These are phyloP conservation scores for Aspergillus campestris DNA, from an alignment of 495 filamentous ascomycete genomes.

Conservation along the genomic window DNA sequence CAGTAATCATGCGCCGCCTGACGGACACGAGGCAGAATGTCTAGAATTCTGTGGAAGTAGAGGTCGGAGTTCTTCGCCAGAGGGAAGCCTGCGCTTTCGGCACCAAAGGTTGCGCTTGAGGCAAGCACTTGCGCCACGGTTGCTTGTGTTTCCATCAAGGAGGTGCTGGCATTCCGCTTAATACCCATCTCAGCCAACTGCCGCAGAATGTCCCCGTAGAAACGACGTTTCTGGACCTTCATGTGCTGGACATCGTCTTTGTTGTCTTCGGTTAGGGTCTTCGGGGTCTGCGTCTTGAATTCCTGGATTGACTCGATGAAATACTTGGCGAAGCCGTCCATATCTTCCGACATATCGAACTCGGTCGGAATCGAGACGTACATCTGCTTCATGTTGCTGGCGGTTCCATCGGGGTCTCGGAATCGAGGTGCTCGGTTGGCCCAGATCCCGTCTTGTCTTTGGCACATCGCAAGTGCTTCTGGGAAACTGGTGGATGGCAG, in stretches of 20 bases:
- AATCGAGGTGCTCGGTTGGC: slow-evolving; percentile 55
- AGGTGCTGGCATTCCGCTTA: slow-evolving; percentile 63
- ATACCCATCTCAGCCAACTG: slow-evolving; percentile 81
- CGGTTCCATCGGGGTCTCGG: slow-evolving; percentile 57
- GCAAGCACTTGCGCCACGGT: slow-evolving; percentile 61
- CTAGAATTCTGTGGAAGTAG: slow-evolving; percentile 70
- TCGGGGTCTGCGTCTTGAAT: slow-evolving; percentile 73
- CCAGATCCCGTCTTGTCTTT: slow-evolving; percentile 46
- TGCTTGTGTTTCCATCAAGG: slow-evolving; percentile 60
- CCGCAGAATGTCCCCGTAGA: slow-evolving; percentile 81
- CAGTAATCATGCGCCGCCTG: slow-evolving; percentile 60
- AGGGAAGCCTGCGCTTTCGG: slow-evolving; percentile 10
- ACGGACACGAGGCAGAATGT: slow-evolving; percentile 59
- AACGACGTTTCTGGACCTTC: slow-evolving; percentile 81
- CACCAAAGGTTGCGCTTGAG: slow-evolving; percentile 29
- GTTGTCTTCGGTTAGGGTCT: slow-evolving; percentile 69
- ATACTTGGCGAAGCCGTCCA: slow-evolving; percentile 58
- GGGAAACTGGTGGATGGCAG: slow-evolving; percentile 19
- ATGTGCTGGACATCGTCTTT: slow-evolving; percentile 74
- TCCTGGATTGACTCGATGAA: slow-evolving; percentile 59
- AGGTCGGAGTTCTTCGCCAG: slow-evolving; percentile 46
- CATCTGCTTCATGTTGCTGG: slow-evolving; percentile 51
- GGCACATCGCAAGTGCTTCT: slow-evolving; percentile 46
- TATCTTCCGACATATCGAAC: slow-evolving; percentile 48
- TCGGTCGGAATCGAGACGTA: slow-evolving; percentile 42